Conservation (phyloP, 352 stramenopile genomes). For the Globisporangium parvum region DNA sequence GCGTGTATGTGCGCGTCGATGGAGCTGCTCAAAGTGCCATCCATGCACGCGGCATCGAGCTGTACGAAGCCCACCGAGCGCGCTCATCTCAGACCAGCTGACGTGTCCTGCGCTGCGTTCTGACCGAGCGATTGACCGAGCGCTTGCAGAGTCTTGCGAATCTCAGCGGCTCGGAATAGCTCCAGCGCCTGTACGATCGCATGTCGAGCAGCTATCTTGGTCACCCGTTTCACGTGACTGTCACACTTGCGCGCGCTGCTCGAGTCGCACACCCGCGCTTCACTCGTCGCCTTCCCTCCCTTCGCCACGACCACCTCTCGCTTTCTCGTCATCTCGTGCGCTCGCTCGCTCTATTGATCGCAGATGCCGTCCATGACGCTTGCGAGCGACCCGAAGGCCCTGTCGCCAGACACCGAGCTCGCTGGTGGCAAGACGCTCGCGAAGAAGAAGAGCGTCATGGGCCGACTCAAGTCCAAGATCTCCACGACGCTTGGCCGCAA, state of each 20-base stretch:
- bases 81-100: not conserved
- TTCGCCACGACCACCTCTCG: not conserved
- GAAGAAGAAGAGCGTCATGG: conserved; percentile 61
- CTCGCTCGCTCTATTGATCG: conserved; percentile 4
- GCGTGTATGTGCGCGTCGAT: not conserved
- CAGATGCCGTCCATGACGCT: not conserved
- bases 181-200: too few relatives aligned
- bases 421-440: conserved; percentile 20
- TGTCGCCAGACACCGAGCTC: conserved; percentile 13
- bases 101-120: too few relatives aligned
- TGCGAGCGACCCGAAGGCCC: conserved; percentile 3
- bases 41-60: too few relatives aligned
- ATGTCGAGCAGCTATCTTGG: too few relatives aligned
- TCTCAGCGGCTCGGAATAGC: too few relatives aligned
- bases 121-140: not conserved
- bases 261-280: not conserved
- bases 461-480: conserved; percentile 65
- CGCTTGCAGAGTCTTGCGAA: not conserved
- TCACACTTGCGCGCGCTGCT: not conserved
- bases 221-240: too few relatives aligned
- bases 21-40: not conserved
- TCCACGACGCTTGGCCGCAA: conserved; percentile 39
- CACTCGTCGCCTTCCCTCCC: not conserved
- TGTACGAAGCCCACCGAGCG: too few relatives aligned
- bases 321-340: not conserved